These are phyloP conservation scores for Microbotryum silenes-acaulis DNA, from an alignment of 1,284 basidiomycete species.

Conservation along the genomic window DNA sequence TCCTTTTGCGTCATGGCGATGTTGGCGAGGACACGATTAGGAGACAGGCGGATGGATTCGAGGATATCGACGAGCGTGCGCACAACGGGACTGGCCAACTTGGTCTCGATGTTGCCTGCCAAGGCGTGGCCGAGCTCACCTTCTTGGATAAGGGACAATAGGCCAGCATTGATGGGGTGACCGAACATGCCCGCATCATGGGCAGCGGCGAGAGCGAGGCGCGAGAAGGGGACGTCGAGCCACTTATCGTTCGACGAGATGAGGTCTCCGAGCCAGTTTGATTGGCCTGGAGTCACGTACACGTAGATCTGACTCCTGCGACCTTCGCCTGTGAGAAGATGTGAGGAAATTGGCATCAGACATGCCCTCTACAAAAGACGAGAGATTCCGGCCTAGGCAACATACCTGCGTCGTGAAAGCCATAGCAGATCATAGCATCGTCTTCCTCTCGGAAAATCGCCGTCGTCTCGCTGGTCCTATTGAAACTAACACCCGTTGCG, in stretches of 20 bases:
- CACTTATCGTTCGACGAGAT: conserved; percentile 6
- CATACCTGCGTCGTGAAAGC: conserved; percentile 13
- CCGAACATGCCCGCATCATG: conserved; percentile 21
- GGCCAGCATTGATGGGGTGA: conserved; percentile 5
- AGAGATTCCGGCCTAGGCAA: not conserved
- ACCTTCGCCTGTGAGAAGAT: not conserved
- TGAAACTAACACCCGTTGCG: conserved; percentile 11
- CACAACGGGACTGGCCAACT: conserved; percentile 6
- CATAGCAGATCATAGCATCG: conserved; percentile 7
- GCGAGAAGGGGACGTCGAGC: conserved; percentile 15
- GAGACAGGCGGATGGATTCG: conserved; percentile 1
- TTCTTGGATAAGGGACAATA: conserved; percentile 8
- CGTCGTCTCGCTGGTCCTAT: conserved; percentile 6
- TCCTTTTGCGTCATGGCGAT: conserved; percentile 23
- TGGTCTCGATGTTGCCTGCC: not conserved
- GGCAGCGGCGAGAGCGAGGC: conserved; percentile 14
- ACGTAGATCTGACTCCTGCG: conserved; percentile 10
- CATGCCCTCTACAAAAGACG: not conserved
- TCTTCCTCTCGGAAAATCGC: conserved; percentile 4
- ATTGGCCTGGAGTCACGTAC: conserved; percentile 12
- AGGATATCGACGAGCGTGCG: conserved; percentile 5
- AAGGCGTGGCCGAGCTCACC: conserved; percentile 4
- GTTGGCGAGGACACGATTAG: conserved; percentile 10
- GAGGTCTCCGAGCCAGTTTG: conserved; percentile 19
- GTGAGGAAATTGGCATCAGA: not conserved